A percentile compares a stretch with the other conserved stretches of the same genome.
These are phyloP conservation scores for Hymenoscyphus scutula DNA, from an alignment of 2,329 filamentous ascomycete genomes.

Conservation along the genomic window DNA sequence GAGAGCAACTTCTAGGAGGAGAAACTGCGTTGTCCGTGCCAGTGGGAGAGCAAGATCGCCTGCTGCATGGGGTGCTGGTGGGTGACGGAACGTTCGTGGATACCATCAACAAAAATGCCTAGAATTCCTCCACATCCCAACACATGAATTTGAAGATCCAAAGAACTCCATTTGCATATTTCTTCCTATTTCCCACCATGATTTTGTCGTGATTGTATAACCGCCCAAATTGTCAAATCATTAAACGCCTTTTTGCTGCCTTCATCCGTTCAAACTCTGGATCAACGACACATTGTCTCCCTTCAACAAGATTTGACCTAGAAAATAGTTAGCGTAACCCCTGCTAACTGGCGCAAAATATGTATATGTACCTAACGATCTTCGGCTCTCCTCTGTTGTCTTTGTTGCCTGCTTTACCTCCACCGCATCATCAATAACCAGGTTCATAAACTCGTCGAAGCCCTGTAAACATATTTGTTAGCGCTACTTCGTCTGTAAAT, in stretches of 20 bases:
- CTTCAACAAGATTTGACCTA: conserved; percentile 65
- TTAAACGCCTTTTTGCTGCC: conserved; percentile 28
- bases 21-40: conserved; percentile 64
- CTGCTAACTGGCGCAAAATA: conserved; percentile 10
- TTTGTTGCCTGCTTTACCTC: conserved; percentile 87
- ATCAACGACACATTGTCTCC: conserved; percentile 66
- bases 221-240: conserved; percentile 19
- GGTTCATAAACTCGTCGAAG: conserved; percentile 99
- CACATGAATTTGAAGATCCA: conserved; percentile 18
- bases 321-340: conserved; percentile 23
- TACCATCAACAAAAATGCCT: conserved; percentile 24
- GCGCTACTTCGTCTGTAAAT: conserved; percentile 7
- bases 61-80: conserved; percentile 73
- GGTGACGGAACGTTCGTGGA: conserved; percentile 63
- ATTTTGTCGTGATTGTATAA: conserved; percentile 21
- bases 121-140: conserved; percentile 12
- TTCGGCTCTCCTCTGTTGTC: conserved; percentile 73
- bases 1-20: conserved; percentile 73
- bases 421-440: conserved; percentile 92
- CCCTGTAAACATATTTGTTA: conserved; percentile 54
- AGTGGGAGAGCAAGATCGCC: conserved; percentile 73
- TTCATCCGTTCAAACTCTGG: conserved; percentile 42
- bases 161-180: conserved; percentile 16
- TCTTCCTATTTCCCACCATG: conserved; percentile 14
- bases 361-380: conserved; percentile 68